Evolutionary conservation across 345 rosid species (phyloP).

Genomic region (Linum trigynum): DNA sequence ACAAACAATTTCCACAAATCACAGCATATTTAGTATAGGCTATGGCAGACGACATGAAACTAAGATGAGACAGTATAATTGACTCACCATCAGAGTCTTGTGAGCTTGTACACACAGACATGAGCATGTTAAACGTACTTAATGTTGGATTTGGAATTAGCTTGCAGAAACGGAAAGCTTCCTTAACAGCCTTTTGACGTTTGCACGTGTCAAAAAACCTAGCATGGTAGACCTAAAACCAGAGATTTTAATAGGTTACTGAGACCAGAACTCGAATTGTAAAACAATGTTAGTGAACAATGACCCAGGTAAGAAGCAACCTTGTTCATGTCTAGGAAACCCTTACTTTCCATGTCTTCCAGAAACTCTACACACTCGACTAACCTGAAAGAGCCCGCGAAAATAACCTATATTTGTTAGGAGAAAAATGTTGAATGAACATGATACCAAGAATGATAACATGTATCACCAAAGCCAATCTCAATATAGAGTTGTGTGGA

Average conservation of each 20-base stretch:
- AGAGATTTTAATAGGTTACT: constrained; percentile 6
- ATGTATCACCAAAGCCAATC: constrained; percentile 21
- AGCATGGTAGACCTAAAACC: constrained; percentile 67
- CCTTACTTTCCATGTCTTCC: constrained; percentile 57
- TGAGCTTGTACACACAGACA: constrained; percentile 76
- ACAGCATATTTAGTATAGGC: constrained; percentile 1
- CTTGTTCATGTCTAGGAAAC: constrained; percentile 72
- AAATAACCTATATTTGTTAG: constrained; percentile 42
- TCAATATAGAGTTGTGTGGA: constrained; percentile 3
- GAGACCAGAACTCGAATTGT: constrained; percentile 3
- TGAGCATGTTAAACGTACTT: constrained; percentile 94
- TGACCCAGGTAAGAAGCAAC: constrained; percentile 25
- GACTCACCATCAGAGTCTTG: constrained; percentile 65
- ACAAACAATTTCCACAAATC: constrained; percentile 16
- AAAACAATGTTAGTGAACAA: constrained; percentile 1
- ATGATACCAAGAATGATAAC: constrained; percentile 19
- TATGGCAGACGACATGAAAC: constrained; percentile 4
- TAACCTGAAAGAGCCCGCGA: constrained; percentile 32
- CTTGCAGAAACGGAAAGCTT: constrained; percentile 81
- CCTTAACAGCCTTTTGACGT: constrained; percentile 52
- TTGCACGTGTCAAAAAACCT: constrained; percentile 72
- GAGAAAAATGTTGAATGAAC: constrained; percentile 18
- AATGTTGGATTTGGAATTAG: constrained; percentile 71
- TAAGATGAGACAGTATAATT: constrained; percentile 4
- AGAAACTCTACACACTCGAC: constrained; percentile 61